phyloP scores from a whole-genome alignment of 78 protist genomes.

The Tieghemostelium lacteum region DNA sequence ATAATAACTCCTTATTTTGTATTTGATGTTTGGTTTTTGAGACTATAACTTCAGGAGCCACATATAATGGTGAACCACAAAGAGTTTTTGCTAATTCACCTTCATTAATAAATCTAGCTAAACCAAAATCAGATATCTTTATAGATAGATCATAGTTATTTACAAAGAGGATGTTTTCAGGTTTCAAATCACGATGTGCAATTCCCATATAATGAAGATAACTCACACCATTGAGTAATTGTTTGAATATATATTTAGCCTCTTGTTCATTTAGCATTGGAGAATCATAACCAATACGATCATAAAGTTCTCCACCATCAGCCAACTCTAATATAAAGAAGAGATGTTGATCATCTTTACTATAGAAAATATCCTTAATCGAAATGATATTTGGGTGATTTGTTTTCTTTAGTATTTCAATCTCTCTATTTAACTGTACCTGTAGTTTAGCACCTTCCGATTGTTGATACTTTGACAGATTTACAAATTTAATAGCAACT shows the following conservation, averaged over 20 bases:
- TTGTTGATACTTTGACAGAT: neutral
- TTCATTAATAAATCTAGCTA: conserved; percentile 54
- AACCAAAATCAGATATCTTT: conserved; percentile 60
- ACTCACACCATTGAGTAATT: conserved; percentile 78
- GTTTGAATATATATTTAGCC: conserved; percentile 68
- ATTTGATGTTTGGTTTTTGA: conserved; percentile 11
- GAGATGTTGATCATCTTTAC: conserved; percentile 13
- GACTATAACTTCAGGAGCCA: conserved; percentile 63
- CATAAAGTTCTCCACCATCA: conserved; percentile 43
- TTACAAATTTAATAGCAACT: conserved; percentile 21
- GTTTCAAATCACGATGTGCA: conserved; percentile 91
- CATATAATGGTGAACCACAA: conserved; percentile 69
- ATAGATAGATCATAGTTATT: conserved; percentile 3
- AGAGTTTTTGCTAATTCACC: conserved; percentile 43
- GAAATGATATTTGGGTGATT: conserved; percentile 24
- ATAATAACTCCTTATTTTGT: neutral
- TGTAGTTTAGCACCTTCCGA: conserved; percentile 4
- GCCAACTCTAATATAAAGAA: conserved; percentile 44
- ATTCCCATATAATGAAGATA: conserved; percentile 89
- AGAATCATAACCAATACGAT: conserved; percentile 18
- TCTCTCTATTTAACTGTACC: conserved; percentile 36
- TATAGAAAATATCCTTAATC: conserved; percentile 48
- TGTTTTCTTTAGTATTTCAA: conserved; percentile 27
- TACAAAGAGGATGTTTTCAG: conserved; percentile 52
- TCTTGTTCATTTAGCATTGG: conserved; percentile 85